A percentile compares a stretch with the other conserved stretches of the same genome.
These are phyloP conservation scores for Magnusiomyces fungicola DNA, from an alignment of 1,139 yeast species.

Conservation along the genomic window DNA sequence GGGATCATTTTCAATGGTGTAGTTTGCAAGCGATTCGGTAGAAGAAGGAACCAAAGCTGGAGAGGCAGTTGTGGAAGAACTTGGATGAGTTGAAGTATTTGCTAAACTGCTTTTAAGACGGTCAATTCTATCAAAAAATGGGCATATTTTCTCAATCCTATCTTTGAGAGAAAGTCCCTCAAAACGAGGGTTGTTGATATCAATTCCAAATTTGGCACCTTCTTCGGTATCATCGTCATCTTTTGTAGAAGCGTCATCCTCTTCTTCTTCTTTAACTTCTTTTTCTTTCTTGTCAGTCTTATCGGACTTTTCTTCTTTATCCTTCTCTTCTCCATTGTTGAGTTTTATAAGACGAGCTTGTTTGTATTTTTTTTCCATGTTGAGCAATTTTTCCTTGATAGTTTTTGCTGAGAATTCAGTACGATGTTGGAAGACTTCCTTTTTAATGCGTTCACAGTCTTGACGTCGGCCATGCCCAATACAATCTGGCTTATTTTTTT, in stretches of 20 bases:
- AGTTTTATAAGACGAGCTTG: conserved; percentile 12
- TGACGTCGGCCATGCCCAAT: conserved; percentile 16
- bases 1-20: too few relatives aligned
- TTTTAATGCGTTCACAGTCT: conserved; percentile 14
- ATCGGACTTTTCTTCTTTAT: background rate
- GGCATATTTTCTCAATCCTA: conserved; percentile 13
- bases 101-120: conserved; percentile 10
- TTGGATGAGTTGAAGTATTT: too few relatives aligned
- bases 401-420: conserved; percentile 15
- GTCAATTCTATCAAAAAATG: conserved; percentile 14
- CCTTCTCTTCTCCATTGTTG: conserved; percentile 1
- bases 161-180: conserved; percentile 3
- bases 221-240: background rate
- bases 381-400: conserved; percentile 15
- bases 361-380: conserved; percentile 15
- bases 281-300: background rate
- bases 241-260: background rate
- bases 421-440: conserved; percentile 13
- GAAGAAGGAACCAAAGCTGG: too few relatives aligned
- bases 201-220: too few relatives aligned
- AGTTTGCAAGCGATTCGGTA: too few relatives aligned
- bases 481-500: conserved; percentile 15
- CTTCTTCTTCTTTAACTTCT: conserved; percentile 1
- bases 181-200: background rate
- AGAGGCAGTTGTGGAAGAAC: too few relatives aligned